Percentiles rank a stretch among this genome's conserved stretches.
phyloP scores from a whole-genome alignment of 192 early-diverging fungal genomes.

The Glomus cerebriforme region DNA sequence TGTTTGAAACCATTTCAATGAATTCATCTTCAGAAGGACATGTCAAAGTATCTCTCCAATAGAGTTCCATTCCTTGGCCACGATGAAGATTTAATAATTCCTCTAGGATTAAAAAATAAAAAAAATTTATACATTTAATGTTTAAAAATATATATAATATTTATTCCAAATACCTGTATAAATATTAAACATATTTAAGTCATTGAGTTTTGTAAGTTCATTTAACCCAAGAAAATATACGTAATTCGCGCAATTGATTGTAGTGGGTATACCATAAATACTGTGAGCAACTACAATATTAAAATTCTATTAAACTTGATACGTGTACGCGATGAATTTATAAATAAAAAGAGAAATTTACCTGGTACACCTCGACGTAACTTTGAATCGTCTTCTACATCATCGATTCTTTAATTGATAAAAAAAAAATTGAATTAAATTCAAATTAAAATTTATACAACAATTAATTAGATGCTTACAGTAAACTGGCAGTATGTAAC shows the following conservation, averaged over 20 bases:
- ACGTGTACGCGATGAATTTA: background rate
- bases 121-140: background rate
- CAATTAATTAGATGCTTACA: slow-evolving; percentile 56
- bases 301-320: background rate
- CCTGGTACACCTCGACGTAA: slow-evolving; percentile 83
- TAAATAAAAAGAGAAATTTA: slow-evolving; percentile 31
- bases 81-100: slow-evolving; percentile 90
- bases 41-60: slow-evolving; percentile 88
- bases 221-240: slow-evolving; percentile 93
- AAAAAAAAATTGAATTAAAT: background rate
- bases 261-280: slow-evolving; percentile 88
- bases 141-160: background rate
- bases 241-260: slow-evolving; percentile 97
- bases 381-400: slow-evolving; percentile 92
- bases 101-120: slow-evolving; percentile 53
- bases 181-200: slow-evolving; percentile 73
- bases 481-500: slow-evolving; percentile 91
- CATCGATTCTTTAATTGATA: slow-evolving; percentile 75
- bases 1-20: slow-evolving; percentile 94
- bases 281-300: slow-evolving; percentile 81
- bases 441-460: background rate
- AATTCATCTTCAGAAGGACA: slow-evolving; percentile 95
- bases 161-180: slow-evolving; percentile 63
- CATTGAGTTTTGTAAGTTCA: slow-evolving; percentile 68
- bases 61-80: slow-evolving; percentile 98